These are phyloP conservation scores for Blastocystis sp. DNA, from an alignment of 352 stramenopile species.

Conservation along the genomic window DNA sequence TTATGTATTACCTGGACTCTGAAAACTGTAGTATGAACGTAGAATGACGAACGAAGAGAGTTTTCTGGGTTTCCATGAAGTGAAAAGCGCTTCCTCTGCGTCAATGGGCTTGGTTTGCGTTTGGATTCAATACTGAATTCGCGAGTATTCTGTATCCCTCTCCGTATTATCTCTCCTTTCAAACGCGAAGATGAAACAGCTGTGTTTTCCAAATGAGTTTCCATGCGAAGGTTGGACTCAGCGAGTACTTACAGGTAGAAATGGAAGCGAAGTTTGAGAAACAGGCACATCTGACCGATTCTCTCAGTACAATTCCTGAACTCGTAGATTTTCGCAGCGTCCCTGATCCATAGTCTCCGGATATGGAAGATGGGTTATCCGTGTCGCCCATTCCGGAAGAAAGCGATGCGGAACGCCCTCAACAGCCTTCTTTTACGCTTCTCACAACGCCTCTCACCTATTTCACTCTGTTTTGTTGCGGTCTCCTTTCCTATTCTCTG, in stretches of 20 bases:
- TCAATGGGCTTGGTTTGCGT: too few species aligned
- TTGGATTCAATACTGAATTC: too few species aligned
- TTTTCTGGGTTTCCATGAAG: too few species aligned
- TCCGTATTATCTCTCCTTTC: too few species aligned
- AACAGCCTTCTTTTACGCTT: too few species aligned
- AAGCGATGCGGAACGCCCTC: too few species aligned
- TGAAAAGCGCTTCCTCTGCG: too few species aligned
- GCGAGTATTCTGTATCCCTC: too few species aligned
- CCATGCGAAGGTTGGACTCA: neutral
- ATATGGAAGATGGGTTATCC: neutral
- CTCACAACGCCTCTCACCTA: neutral
- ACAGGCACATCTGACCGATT: slow-evolving; percentile 30
- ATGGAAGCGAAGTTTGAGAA: neutral
- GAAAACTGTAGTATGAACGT: too few species aligned
- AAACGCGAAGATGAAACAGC: too few species aligned
- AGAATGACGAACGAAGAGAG: too few species aligned
- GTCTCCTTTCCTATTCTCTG: neutral
- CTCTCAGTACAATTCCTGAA: slow-evolving; percentile 44
- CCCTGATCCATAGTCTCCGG: neutral
- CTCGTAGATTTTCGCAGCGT: neutral
- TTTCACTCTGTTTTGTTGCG: neutral
- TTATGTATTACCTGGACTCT: too few species aligned
- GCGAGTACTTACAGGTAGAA: slow-evolving; percentile 31
- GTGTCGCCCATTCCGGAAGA: neutral
- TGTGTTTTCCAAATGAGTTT: slow-evolving; percentile 8